Evolutionary conservation across 192 early-diverging fungal species (phyloP), one percentile per base, ranked within the genome.

Genomic region (Coemansia sp.): DNA sequence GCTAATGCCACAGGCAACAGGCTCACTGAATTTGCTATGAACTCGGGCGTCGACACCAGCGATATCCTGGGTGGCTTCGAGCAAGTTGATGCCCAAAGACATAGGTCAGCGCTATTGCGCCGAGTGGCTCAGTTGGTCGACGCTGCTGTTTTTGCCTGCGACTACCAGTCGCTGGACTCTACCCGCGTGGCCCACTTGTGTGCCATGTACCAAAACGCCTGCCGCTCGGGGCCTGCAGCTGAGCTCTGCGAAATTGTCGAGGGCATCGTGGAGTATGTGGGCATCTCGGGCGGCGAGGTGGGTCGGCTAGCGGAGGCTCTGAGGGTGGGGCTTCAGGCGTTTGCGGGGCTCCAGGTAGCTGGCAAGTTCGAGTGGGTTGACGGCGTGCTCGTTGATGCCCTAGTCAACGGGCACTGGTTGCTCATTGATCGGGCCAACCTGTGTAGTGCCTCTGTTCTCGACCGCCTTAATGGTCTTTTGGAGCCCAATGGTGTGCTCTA

Each of bases 361-460:
- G 96, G 96, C 14, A 84, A 86, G 16, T 99, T 99, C 69, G 97
- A 99, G 70, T 99, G 97, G 97, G 90, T 96, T 51, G 97, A 99
- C 76, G 94, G 95, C 38, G 87, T 91, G 4, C 83, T 99, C 5
- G 90, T 99, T 28, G 86, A 92, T 33, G 95, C 97, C 4, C 60
- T 99, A 13, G 88, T 94, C 60, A 82, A 92, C 51, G 97, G 95
- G 1, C 84, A 93, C 62, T 99, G 97, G 97, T 79, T 98, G 23
- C 72, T 97, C 31, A 87, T 99, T 36, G 97, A 99, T 72, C 95
- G 96, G 65, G 95, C 94, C 35, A 99, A 99, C 64, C 74, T 97
- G 46, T 98, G 97, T 67, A 93, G 91, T 63, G 88, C 97, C 3
- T 91, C 93, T 16, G 94, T 99, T 34, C 84, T 99, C 48, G 97